Percentiles rank a stretch among this genome's conserved stretches.
phyloP scores from a whole-genome alignment of 257 asterid species.

The Gynochthodes officinalis region DNA sequence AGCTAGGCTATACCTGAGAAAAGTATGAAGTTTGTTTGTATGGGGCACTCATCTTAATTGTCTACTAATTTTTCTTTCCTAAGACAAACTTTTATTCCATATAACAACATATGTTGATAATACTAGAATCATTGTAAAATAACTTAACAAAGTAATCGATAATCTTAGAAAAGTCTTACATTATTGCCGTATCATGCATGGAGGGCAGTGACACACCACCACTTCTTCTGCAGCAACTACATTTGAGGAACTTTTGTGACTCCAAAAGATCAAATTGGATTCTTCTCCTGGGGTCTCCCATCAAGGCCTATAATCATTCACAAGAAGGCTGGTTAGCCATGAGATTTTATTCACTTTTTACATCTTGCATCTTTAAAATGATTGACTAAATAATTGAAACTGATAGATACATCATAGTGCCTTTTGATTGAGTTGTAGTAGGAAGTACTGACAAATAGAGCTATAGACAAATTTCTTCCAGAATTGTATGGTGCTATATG shows the following conservation, averaged over 20 bases:
- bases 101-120: not conserved
- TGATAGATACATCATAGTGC: not conserved
- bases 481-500: not conserved
- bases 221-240: constrained; percentile 71
- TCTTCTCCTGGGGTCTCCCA: constrained; percentile 95
- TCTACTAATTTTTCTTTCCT: too few relatives aligned
- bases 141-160: constrained; percentile 1
- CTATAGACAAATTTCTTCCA: not conserved
- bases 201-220: constrained; percentile 49
- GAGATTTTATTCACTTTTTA: not conserved
- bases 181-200: constrained; percentile 72
- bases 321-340: not conserved
- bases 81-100: too few relatives aligned
- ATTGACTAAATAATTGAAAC: not conserved
- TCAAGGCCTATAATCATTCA: constrained; percentile 57
- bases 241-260: constrained; percentile 58
- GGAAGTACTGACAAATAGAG: not conserved
- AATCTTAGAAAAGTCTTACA: constrained; percentile 44
- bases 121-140: not conserved
- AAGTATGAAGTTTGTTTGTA: constrained; percentile 1
- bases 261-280: constrained; percentile 85
- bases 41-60: not conserved
- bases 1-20: constrained; percentile 71
- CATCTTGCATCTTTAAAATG: not conserved
- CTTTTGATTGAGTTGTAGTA: not conserved